These are phyloP conservation scores for Thuidium tamariscinum DNA, from an alignment of 225 moss, liverwort and hornwort genomes.

Conservation along the genomic window DNA sequence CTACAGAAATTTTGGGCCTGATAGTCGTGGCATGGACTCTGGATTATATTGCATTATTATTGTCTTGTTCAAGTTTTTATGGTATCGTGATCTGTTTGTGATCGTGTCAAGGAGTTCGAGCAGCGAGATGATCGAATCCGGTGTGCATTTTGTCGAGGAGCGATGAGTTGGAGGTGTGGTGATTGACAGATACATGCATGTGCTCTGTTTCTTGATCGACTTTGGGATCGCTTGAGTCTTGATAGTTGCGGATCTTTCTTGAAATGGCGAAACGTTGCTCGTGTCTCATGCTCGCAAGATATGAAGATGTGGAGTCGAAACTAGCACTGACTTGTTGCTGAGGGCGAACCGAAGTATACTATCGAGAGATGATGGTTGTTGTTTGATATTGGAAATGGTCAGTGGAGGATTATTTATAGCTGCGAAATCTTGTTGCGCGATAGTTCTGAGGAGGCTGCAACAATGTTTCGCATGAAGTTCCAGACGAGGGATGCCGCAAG, in stretches of 20 bases:
- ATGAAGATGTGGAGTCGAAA: neutral
- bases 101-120: neutral
- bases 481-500: neutral
- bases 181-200: neutral
- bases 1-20: neutral
- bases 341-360: neutral
- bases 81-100: neutral
- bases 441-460: neutral
- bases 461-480: slow-evolving; percentile 12
- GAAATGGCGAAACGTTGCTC: neutral
- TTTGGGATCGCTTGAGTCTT: neutral
- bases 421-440: neutral
- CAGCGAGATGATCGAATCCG: no score
- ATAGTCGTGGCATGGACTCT: neutral
- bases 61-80: neutral
- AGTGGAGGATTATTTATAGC: neutral
- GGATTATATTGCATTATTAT: neutral
- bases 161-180: neutral
- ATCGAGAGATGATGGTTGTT: neutral
- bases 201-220: neutral
- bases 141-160: neutral
- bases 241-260: neutral
- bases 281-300: neutral
- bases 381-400: neutral
- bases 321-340: neutral